Evolutionary conservation across 257 asterid genomes (phyloP).

Genomic region (Cynanchum wilfordii): DNA sequence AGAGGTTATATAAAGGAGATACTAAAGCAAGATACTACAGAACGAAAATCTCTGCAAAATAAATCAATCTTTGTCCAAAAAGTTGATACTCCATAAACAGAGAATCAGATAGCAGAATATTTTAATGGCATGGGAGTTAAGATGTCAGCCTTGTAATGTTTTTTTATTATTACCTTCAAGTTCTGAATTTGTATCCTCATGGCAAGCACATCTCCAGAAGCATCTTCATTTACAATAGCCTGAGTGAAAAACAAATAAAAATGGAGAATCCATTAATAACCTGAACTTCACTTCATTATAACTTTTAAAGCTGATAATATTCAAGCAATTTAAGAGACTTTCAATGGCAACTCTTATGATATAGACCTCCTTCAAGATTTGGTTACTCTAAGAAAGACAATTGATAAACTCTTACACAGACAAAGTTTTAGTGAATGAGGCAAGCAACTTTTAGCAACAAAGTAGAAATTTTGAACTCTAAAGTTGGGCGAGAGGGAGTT

Average conservation of each 20-base stretch:
- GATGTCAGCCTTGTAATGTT: not conserved
- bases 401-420: not conserved
- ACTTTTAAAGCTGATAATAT: not conserved
- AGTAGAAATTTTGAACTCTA: not conserved
- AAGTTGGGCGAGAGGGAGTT: not conserved
- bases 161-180: conserved; percentile 50
- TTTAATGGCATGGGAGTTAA: not conserved
- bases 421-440: not conserved
- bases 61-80: not conserved
- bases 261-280: not conserved
- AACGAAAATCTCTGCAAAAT: not conserved
- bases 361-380: not conserved
- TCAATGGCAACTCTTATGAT: not conserved
- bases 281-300: not conserved
- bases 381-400: not conserved
- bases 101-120: not conserved
- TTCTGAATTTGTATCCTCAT: conserved; percentile 72
- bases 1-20: not conserved
- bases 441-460: not conserved
- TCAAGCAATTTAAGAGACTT: not conserved
- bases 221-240: conserved; percentile 87
- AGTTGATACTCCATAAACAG: not conserved
- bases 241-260: conserved; percentile 23
- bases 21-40: not conserved
- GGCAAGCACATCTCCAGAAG: conserved; percentile 81